Conservation (phyloP, 805 yeast genomes). For the Blastobotrys terrestris region DNA sequence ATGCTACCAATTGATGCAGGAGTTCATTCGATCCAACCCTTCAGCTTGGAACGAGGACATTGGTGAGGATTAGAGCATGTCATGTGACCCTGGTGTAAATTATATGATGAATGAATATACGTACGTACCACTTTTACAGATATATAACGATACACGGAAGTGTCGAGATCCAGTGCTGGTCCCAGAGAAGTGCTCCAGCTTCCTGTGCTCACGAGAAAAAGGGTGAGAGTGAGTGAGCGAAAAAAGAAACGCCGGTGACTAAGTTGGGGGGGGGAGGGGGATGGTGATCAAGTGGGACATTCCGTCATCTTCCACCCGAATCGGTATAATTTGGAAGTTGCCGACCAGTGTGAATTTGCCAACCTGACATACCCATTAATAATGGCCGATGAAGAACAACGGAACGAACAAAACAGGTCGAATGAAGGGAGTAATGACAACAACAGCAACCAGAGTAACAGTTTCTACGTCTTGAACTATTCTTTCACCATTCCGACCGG, state of each 20-base stretch:
- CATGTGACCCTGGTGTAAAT: not conserved
- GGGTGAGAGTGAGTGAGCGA: too few species aligned
- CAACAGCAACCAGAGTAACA: constrained; percentile 1
- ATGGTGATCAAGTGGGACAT: not conserved
- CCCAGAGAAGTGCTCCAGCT: too few species aligned
- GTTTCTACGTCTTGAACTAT: constrained; percentile 13
- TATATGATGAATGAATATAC: too few species aligned
- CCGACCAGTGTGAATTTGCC: not conserved
- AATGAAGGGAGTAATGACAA: not conserved
- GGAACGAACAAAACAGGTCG: constrained; percentile 1
- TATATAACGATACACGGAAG: too few species aligned
- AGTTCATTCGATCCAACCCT: constrained; percentile 57
- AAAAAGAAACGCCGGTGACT: too few species aligned
- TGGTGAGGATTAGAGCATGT: constrained; percentile 18
- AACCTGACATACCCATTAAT: not conserved
- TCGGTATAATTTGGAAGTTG: not conserved
- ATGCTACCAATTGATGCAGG: constrained; percentile 57
- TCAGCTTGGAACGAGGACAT: constrained; percentile 36
- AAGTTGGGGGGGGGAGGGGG: too few species aligned
- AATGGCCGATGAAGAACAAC: not conserved
- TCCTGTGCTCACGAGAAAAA: too few species aligned
- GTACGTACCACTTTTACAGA: too few species aligned
- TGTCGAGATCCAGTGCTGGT: too few species aligned
- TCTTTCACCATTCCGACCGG: constrained; percentile 11
- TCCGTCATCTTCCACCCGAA: not conserved